Percentiles rank a stretch among this genome's conserved stretches.
Evolutionary conservation across 2,329 filamentous ascomycete species (phyloP).

Genomic region (Cladosporium oxysporum): DNA sequence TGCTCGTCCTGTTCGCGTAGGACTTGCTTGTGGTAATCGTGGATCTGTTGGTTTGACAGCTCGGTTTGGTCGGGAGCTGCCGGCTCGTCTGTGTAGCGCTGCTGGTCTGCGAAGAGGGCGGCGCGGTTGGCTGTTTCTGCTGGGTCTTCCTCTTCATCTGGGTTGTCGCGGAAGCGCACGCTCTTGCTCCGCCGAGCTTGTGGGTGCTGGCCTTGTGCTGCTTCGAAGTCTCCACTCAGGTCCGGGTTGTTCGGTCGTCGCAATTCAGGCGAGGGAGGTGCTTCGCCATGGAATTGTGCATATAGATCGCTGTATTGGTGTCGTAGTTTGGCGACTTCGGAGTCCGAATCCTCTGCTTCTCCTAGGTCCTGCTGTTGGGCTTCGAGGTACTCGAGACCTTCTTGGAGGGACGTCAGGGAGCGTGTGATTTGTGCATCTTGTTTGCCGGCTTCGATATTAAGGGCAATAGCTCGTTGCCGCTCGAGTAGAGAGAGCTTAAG

Average conservation of each 20-base stretch:
- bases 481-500: slow-evolving; percentile 95
- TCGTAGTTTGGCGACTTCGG: slow-evolving; percentile 69
- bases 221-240: slow-evolving; percentile 64
- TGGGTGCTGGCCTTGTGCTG: slow-evolving; percentile 56
- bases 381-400: slow-evolving; percentile 73
- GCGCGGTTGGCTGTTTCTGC: slow-evolving; percentile 55
- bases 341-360: slow-evolving; percentile 53
- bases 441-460: slow-evolving; percentile 74
- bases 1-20: slow-evolving; percentile 90
- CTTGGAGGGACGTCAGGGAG: slow-evolving; percentile 81
- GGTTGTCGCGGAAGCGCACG: slow-evolving; percentile 81
- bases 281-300: slow-evolving; percentile 74
- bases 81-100: slow-evolving; percentile 69
- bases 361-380: slow-evolving; percentile 63
- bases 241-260: slow-evolving; percentile 65
- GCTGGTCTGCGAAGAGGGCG: slow-evolving; percentile 53
- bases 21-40: slow-evolving; percentile 78
- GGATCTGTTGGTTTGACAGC: slow-evolving; percentile 81
- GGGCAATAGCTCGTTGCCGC: slow-evolving; percentile 78
- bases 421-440: slow-evolving; percentile 88
- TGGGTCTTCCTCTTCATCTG: slow-evolving; percentile 43
- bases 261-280: slow-evolving; percentile 52
- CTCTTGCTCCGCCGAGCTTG: slow-evolving; percentile 27
- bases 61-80: slow-evolving; percentile 53
- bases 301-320: slow-evolving; percentile 75